Evolutionary conservation across 257 asterid species (phyloP).

Genomic region (Primulina eburnea): DNA sequence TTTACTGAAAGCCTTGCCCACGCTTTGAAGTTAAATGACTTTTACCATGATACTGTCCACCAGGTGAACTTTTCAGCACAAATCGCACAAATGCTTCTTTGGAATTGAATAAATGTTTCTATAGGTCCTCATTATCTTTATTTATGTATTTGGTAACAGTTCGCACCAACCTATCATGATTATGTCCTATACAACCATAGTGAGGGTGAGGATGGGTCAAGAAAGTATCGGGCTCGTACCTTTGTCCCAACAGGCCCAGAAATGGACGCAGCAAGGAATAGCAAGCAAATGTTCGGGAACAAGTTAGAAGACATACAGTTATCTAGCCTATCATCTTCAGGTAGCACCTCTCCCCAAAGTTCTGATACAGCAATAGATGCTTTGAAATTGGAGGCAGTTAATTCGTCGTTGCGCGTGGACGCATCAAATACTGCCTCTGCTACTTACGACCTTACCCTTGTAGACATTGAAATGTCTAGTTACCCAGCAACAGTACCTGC

Average conservation of each 20-base stretch:
- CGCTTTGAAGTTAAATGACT: slow-evolving; percentile 80
- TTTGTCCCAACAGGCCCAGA: slow-evolving; percentile 94
- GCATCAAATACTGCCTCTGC: slow-evolving; percentile 41
- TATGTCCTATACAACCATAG: slow-evolving; percentile 89
- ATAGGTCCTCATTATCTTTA: slow-evolving; percentile 19
- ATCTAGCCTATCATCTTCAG: slow-evolving; percentile 58
- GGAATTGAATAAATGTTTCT: slow-evolving; percentile 1
- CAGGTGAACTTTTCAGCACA: slow-evolving; percentile 50
- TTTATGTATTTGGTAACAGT: slow-evolving; percentile 43
- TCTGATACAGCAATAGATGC: slow-evolving; percentile 27
- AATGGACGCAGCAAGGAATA: slow-evolving; percentile 86
- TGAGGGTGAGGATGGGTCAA: slow-evolving; percentile 92
- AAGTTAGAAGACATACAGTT: slow-evolving; percentile 64
- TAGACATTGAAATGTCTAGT: slow-evolving; percentile 71
- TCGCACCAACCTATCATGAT: slow-evolving; percentile 97
- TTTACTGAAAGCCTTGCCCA: slow-evolving; percentile 84
- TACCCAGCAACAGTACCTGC: slow-evolving; percentile 61
- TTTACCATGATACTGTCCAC: slow-evolving; percentile 94
- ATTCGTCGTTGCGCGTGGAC: slow-evolving; percentile 57
- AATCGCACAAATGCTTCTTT: slow-evolving; percentile 7
- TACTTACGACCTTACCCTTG: slow-evolving; percentile 66
- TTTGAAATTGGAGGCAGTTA: slow-evolving; percentile 52
- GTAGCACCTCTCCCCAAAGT: slow-evolving; percentile 37
- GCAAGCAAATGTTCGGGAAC: slow-evolving; percentile 55
- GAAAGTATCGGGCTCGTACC: slow-evolving; percentile 86